phyloP scores from a whole-genome alignment of 192 early-diverging fungal species.

The Backusella psychrophila region DNA sequence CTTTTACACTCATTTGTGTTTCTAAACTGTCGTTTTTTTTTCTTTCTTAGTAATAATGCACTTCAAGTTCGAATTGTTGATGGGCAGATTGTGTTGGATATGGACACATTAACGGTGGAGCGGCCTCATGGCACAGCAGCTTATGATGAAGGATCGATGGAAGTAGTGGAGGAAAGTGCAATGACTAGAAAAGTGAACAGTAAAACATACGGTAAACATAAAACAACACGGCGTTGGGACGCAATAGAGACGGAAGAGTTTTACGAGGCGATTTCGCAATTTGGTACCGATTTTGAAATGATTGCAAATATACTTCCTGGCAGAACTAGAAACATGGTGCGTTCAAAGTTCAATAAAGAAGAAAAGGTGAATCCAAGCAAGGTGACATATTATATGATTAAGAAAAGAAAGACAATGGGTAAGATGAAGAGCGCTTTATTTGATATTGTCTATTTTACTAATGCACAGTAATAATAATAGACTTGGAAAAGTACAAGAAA shows the following conservation, averaged over 20 bases:
- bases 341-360: constrained; percentile 32
- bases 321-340: constrained; percentile 25
- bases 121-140: neutral
- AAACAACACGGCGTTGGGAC: constrained; percentile 12
- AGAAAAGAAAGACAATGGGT: constrained; percentile 28
- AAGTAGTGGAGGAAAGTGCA: constrained; percentile 29
- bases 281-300: constrained; percentile 41
- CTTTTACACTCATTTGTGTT: neutral
- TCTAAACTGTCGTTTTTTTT: neutral
- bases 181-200: constrained; percentile 28
- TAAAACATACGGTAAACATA: constrained; percentile 19
- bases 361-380: constrained; percentile 26
- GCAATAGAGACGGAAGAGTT: constrained; percentile 25
- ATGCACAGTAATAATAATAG: neutral
- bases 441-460: too few relatives aligned
- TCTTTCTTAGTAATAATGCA: constrained; percentile 23
- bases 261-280: constrained; percentile 33
- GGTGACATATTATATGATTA: constrained; percentile 24
- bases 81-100: constrained; percentile 36
- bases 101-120: constrained; percentile 22
- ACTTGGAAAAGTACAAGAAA: constrained; percentile 12
- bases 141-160: constrained; percentile 15
- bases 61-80: constrained; percentile 33
- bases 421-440: neutral
- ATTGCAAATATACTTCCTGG: constrained; percentile 23